Base-by-base conservation (phyloP, 805 yeast genomes). In the Aciculoconidium aculeatum region DNA sequence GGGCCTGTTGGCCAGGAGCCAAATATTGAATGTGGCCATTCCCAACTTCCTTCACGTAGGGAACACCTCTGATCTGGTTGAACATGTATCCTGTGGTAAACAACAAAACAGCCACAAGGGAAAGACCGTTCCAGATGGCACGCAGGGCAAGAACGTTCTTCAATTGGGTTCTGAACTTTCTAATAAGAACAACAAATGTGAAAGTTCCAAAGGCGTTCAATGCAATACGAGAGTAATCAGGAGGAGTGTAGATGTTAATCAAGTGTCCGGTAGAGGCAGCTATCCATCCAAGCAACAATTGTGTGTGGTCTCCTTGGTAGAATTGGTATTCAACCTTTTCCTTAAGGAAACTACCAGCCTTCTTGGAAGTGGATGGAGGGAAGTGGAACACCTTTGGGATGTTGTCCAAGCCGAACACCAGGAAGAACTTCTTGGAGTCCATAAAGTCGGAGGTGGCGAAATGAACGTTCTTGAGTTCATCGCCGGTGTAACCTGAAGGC, bases 41-140 rank as follows among this genome's bases (percentile, higher is more conserved):
- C 6, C 40, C 46, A 14, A 50, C 55, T 18, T 61, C 66, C 40
- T 69, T 68, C 23, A 79, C 64, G 49, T 79, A 83, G 58, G 70
- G 87, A 5, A 79, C 68, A 21, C 72, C 71, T 55, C 96, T 75
- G 39, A 92, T 92, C 42, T 74, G 72, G 54, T 86, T 88, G 70
- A 77, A 92, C 98, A 92, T 92, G 59, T 87, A 82, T 11, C 98
- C 98, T 6, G 90, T 67, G 27, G 73, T 76, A 65, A 88, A 83
- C 42, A 87, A 59, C 36, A 88, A 61, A 20, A 84, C 70, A 11
- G 72, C 44, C 33, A 81, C 61, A n/a, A 83, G 63, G 3, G 83
- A 69, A 7, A 72, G 25, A 2, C 76, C 72, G 24, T 83, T 80
- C 96, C 97, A 92, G 21, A 83, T 47, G 27, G 70, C 58, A 42